phyloP scores from a whole-genome alignment of 73 alveolate genomes.

The Vitrella brassicaformis region DNA sequence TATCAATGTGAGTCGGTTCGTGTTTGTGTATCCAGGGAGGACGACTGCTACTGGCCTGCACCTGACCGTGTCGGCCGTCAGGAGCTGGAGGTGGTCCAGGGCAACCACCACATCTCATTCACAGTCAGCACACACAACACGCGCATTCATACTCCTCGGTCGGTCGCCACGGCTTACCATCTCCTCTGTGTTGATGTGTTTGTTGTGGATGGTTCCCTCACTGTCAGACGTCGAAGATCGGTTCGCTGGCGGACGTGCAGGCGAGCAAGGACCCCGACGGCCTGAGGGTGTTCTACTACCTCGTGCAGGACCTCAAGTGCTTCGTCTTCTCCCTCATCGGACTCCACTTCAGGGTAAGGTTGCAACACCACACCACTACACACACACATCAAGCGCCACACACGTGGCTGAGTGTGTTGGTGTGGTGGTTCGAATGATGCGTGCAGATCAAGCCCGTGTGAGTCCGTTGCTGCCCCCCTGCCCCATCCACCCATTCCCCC shows the following conservation, averaged over 20 bases:
- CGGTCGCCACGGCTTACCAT: no score
- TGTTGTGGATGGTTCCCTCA: no score
- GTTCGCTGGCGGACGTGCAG: slow-evolving; percentile 68
- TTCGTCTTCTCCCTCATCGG: slow-evolving; percentile 67
- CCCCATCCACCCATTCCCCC: no score
- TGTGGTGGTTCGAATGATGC: no score
- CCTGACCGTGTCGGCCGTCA: slow-evolving; percentile 79
- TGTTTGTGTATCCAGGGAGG: slow-evolving; percentile 38
- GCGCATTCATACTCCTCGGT: neutral
- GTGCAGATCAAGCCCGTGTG: no score
- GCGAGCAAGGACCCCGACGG: slow-evolving; percentile 82
- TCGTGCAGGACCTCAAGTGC: slow-evolving; percentile 72
- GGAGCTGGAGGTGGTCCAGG: slow-evolving; percentile 80
- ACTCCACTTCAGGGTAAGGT: slow-evolving; percentile 78
- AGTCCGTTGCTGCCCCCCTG: no score
- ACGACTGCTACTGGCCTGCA: slow-evolving; percentile 74
- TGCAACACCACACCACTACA: no score
- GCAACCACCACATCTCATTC: slow-evolving; percentile 64
- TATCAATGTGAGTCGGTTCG: neutral
- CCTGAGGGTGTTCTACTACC: slow-evolving; percentile 60
- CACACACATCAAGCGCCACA: no score
- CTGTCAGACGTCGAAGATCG: slow-evolving; percentile 69
- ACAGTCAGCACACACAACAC: slow-evolving; percentile 16
- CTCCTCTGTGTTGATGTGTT: no score
- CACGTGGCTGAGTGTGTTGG: no score